Evolutionary conservation across 768 basidiomycete species (phyloP).

Genomic region (Sporobolomyces phaffii): DNA sequence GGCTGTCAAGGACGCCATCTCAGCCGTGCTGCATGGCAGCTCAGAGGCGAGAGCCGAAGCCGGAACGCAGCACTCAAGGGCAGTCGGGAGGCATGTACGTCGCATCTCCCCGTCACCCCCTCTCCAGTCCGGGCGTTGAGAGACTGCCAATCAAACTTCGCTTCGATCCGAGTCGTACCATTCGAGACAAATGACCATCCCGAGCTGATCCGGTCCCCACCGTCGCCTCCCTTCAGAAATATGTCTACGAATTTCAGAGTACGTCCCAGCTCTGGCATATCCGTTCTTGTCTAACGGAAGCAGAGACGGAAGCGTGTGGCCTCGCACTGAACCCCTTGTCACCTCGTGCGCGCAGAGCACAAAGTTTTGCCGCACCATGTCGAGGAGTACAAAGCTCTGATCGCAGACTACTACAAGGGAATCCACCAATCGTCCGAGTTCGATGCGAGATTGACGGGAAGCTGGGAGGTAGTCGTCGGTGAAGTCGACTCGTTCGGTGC

Average conservation of each 20-base stretch:
- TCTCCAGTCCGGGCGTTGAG: too few relatives aligned
- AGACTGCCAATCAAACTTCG: too few relatives aligned
- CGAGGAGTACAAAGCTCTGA: conserved; percentile 79
- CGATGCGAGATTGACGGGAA: conserved; percentile 81
- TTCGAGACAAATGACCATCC: too few relatives aligned
- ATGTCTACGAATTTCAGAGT: conserved; percentile 86
- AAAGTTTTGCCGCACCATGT: conserved; percentile 72
- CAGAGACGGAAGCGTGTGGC: neutral
- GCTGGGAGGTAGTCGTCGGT: conserved; percentile 86
- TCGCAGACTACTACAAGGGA: conserved; percentile 76
- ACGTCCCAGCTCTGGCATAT: conserved; percentile 42
- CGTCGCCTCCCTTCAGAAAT: conserved; percentile 62
- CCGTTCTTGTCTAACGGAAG: neutral
- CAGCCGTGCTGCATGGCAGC: conserved; percentile 81
- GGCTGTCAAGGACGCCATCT: conserved; percentile 14
- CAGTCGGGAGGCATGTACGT: conserved; percentile 68
- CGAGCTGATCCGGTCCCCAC: neutral
- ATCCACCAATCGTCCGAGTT: conserved; percentile 67
- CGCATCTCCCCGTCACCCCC: neutral
- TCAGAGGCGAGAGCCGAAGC: conserved; percentile 77
- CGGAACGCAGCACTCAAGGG: conserved; percentile 71
- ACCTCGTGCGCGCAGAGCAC: conserved; percentile 64
- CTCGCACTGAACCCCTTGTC: conserved; percentile 38
- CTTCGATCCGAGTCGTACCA: too few relatives aligned
- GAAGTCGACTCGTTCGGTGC: conserved; percentile 76